Evolutionary conservation across 768 basidiomycete species (phyloP).

Genomic region (Leccinum sublutescens): DNA sequence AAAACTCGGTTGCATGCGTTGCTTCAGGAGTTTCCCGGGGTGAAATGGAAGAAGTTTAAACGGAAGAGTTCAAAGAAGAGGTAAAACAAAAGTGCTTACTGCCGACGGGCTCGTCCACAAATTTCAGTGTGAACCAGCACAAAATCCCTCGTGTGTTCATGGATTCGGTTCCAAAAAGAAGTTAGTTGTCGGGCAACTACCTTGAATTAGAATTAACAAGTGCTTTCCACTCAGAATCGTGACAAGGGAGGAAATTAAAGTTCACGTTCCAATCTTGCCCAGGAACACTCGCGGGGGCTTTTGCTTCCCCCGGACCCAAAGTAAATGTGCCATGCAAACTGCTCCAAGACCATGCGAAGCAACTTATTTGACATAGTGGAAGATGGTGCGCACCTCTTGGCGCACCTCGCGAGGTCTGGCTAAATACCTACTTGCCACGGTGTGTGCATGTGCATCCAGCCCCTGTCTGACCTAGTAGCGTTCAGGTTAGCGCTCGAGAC

Average conservation of each 20-base stretch:
- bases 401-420: neutral
- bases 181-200: neutral
- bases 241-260: neutral
- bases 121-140: neutral
- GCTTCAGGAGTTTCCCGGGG: neutral
- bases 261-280: neutral
- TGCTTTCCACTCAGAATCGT: neutral
- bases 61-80: neutral
- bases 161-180: neutral
- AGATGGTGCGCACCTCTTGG: neutral
- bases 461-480: neutral
- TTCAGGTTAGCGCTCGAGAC: neutral
- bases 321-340: neutral
- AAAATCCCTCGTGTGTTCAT: neutral
- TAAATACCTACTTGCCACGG: neutral
- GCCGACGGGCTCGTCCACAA: neutral
- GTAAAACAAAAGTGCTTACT: neutral
- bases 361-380: neutral
- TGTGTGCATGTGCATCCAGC: neutral
- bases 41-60: neutral
- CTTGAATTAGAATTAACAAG: neutral
- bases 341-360: neutral
- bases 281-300: conserved; percentile 13
- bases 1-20: neutral
- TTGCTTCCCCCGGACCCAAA: neutral